A percentile compares a stretch with the other conserved stretches of the same genome.
These are phyloP conservation scores for Prunus persica DNA, from an alignment of 306 rosid species.

Conservation along the genomic window Prunus_persica_NCBIv2 NC_034009.1:30293001-30293500, in stretches of 20 bases:
- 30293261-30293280: background rate
- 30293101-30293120: conserved; percentile 80
- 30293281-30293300: conserved; percentile 9
- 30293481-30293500: conserved; percentile 77
- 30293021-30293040: background rate
- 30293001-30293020: background rate
- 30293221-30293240: conserved; percentile 39
- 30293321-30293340: conserved; percentile 61
- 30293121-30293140: conserved; percentile 78
- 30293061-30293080: background rate
- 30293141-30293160: conserved; percentile 54
- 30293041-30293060: too few relatives aligned
- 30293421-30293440: too few relatives aligned
- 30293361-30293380: background rate
- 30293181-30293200: conserved; percentile 70
- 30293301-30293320: conserved; percentile 53
- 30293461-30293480: background rate
- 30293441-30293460: too few relatives aligned
- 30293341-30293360: conserved; percentile 20
- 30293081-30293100: conserved; percentile 46
- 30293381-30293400: background rate
- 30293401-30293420: background rate
- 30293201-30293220: conserved; percentile 63
- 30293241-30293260: background rate
- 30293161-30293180: conserved; percentile 56